phyloP scores from a whole-genome alignment of 1,139 yeast genomes.

The Groenewaldozyma sp. region DNA sequence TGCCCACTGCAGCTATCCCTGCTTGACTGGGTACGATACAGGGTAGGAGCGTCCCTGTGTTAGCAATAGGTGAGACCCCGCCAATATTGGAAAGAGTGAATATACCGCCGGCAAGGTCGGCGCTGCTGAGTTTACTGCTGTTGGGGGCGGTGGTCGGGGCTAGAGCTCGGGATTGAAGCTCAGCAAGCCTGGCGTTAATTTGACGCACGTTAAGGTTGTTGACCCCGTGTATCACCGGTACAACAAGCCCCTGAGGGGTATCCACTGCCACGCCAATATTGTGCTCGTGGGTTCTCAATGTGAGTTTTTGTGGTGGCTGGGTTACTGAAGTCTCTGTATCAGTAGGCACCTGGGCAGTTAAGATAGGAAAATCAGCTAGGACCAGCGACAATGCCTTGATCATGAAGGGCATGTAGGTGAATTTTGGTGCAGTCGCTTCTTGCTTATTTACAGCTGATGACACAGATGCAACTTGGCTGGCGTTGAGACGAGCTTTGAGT shows the following conservation, averaged over 20 bases:
- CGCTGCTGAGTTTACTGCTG: slow-evolving; percentile 57
- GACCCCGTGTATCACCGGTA: slow-evolving; percentile 65
- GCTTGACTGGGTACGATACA: slow-evolving; percentile 39
- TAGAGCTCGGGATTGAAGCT: slow-evolving; percentile 33
- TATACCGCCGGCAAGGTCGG: slow-evolving; percentile 69
- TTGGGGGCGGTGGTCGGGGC: slow-evolving; percentile 43
- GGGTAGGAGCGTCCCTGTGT: slow-evolving; percentile 33
- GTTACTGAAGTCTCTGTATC: slow-evolving; percentile 13
- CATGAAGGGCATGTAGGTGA: slow-evolving; percentile 27
- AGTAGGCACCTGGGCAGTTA: slow-evolving; percentile 22
- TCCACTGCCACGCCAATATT: slow-evolving; percentile 62
- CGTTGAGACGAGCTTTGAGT: slow-evolving; percentile 13
- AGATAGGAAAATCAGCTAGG: slow-evolving; percentile 22
- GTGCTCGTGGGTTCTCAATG: slow-evolving; percentile 22
- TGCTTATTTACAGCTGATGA: slow-evolving; percentile 6
- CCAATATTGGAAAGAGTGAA: slow-evolving; percentile 73
- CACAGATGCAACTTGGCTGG: slow-evolving; percentile 20
- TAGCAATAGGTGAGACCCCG: slow-evolving; percentile 32
- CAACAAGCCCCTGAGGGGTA: slow-evolving; percentile 66
- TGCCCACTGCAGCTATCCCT: slow-evolving; percentile 29
- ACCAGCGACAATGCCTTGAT: slow-evolving; percentile 30
- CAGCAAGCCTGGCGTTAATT: slow-evolving; percentile 50
- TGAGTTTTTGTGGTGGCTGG: slow-evolving; percentile 12
- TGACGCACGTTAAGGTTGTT: slow-evolving; percentile 54
- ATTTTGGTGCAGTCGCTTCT: background rate